Evolutionary conservation across 495 filamentous ascomycete species (phyloP).

Genomic region (Hypoxylon perforatum): DNA sequence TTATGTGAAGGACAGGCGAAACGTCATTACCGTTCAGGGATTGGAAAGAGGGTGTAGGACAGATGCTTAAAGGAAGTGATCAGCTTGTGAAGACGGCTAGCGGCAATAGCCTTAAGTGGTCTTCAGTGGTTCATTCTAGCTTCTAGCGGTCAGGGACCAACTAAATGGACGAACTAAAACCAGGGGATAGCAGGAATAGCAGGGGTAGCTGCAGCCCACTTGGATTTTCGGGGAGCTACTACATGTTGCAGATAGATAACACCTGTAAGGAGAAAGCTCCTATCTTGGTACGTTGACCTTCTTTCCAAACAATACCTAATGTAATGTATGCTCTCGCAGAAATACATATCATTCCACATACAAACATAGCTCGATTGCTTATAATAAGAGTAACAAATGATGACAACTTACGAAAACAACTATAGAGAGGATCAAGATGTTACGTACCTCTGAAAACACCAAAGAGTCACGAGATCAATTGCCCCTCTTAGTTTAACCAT

Average conservation of each 20-base stretch:
- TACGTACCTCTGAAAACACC: neutral
- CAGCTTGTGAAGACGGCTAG: constrained; percentile 19
- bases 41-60: constrained; percentile 18
- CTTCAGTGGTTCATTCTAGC: too few relatives aligned
- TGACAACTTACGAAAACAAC: neutral
- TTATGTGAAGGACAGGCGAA: constrained; percentile 18
- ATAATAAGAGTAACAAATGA: neutral
- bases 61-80: constrained; percentile 32
- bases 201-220: constrained; percentile 44
- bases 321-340: neutral
- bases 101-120: neutral
- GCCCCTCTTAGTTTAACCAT: constrained; percentile 22
- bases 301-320: neutral
- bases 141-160: constrained; percentile 37
- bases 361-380: too few relatives aligned
- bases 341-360: too few relatives aligned
- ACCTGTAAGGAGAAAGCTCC: too few relatives aligned
- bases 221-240: constrained; percentile 1
- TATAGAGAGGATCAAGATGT: too few relatives aligned
- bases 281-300: too few relatives aligned
- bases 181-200: constrained; percentile 15
- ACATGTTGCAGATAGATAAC: too few relatives aligned
- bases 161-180: constrained; percentile 30
- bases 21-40: constrained; percentile 32
- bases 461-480: constrained; percentile 37